Percentiles rank a stretch among this genome's conserved stretches.
Evolutionary conservation across 495 filamentous ascomycete genomes (phyloP).

Genomic region (Oidiodendron maius): DNA sequence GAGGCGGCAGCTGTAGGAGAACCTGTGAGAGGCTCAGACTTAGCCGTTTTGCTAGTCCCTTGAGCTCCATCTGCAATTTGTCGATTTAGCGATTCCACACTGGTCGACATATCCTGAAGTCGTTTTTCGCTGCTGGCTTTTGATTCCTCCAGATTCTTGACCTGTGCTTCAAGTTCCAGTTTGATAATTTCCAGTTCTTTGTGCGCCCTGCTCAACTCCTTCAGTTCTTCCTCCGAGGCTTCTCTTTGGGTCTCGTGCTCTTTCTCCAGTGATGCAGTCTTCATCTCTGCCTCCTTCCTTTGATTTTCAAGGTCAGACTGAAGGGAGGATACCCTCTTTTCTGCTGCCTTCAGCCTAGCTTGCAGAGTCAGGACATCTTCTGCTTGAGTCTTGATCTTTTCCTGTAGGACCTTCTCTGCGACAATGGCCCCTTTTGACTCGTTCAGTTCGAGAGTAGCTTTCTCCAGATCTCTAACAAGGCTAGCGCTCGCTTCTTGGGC

Average conservation of each 20-base stretch:
- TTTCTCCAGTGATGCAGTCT: slow-evolving; percentile 9
- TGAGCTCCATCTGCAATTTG: slow-evolving; percentile 17
- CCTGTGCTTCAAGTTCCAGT: slow-evolving; percentile 9
- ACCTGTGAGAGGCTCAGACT: slow-evolving; percentile 1
- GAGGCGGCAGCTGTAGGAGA: slow-evolving; percentile 6
- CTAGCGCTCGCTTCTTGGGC: slow-evolving; percentile 31
- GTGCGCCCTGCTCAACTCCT: slow-evolving; percentile 16
- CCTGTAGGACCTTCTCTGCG: slow-evolving; percentile 15
- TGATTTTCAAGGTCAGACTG: slow-evolving; percentile 14
- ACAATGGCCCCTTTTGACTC: slow-evolving; percentile 48
- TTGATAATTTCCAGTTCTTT: slow-evolving; percentile 12
- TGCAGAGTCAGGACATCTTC: slow-evolving; percentile 25
- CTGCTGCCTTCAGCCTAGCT: slow-evolving; percentile 36
- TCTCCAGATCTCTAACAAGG: slow-evolving; percentile 40
- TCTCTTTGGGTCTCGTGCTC: slow-evolving; percentile 14
- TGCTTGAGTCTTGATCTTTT: slow-evolving; percentile 14
- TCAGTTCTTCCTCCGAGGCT: slow-evolving; percentile 16
- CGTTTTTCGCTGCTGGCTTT: slow-evolving; percentile 20
- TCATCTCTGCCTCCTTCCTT: slow-evolving; percentile 11
- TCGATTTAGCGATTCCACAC: slow-evolving; percentile 11
- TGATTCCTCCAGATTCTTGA: slow-evolving; percentile 15
- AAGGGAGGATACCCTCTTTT: slow-evolving; percentile 31
- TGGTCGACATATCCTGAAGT: slow-evolving; percentile 26
- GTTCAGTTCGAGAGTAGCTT: slow-evolving; percentile 41
- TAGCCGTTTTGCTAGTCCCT: slow-evolving; percentile 5